Percentiles rank a stretch among this genome's conserved stretches.
Conservation (phyloP, 495 filamentous ascomycete genomes). For the Polyplosphaeria fusca region DNA sequence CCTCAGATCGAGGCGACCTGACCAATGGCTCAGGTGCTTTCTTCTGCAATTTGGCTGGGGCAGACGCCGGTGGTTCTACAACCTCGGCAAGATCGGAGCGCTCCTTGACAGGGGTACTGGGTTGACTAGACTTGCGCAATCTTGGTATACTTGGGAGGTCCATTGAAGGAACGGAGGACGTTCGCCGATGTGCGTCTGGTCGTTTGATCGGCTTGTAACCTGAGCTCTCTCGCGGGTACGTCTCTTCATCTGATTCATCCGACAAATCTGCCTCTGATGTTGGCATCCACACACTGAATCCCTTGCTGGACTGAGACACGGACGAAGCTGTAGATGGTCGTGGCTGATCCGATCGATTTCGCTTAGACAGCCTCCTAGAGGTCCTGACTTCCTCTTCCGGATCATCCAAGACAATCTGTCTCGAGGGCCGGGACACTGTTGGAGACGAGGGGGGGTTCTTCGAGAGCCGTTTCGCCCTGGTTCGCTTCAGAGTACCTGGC, state of each 20-base stretch:
- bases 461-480: conserved; percentile 52
- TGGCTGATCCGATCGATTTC: conserved; percentile 13
- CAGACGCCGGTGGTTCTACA: conserved; percentile 34
- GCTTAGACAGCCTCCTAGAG: conserved; percentile 22
- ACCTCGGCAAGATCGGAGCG: background rate
- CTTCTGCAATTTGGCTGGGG: conserved; percentile 42
- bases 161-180: conserved; percentile 57
- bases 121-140: conserved; percentile 49
- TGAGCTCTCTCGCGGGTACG: conserved; percentile 1
- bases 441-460: conserved; percentile 19
- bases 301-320: conserved; percentile 31
- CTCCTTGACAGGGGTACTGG: conserved; percentile 36
- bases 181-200: conserved; percentile 42
- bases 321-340: conserved; percentile 22
- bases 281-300: conserved; percentile 44
- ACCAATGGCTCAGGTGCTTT: conserved; percentile 10
- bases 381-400: conserved; percentile 13
- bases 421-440: conserved; percentile 10
- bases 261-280: conserved; percentile 35
- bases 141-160: conserved; percentile 59
- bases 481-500: conserved; percentile 50
- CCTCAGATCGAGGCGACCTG: no score
- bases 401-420: conserved; percentile 29
- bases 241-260: conserved; percentile 34
- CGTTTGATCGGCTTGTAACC: background rate